Conservation (phyloP, 139 green algal species). For the Tetradesmus lagerheimii region DNA sequence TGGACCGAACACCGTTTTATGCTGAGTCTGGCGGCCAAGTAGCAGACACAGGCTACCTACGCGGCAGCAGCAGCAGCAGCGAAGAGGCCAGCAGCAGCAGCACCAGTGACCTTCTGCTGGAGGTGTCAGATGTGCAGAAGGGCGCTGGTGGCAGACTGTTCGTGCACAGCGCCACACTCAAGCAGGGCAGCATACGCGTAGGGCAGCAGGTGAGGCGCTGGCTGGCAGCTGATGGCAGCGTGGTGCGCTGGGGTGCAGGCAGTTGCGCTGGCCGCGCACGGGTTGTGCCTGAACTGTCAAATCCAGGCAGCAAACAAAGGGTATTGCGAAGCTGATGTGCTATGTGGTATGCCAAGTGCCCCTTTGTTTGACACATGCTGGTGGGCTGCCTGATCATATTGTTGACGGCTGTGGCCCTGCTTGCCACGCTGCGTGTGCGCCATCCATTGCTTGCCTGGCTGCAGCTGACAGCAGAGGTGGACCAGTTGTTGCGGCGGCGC, state of each 20-base stretch:
- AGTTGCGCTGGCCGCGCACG: no score
- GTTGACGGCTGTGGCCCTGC: not conserved
- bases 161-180: conserved; percentile 77
- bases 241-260: no score
- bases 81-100: conserved; percentile 1
- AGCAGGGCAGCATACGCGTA: conserved; percentile 56
- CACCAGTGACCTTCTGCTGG: conserved; percentile 32
- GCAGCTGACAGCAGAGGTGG: conserved; percentile 76
- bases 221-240: not conserved
- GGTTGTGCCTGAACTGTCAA: no score
- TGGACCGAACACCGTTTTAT: conserved; percentile 91
- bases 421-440: not conserved
- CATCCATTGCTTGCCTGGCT: not conserved
- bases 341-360: no score
- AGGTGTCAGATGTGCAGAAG: conserved; percentile 78
- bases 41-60: conserved; percentile 73
- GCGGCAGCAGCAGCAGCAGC: conserved; percentile 29
- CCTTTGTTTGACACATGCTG: no score
- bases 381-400: no score
- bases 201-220: conserved; percentile 58
- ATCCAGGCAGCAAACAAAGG: no score
- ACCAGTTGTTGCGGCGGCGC: conserved; percentile 61
- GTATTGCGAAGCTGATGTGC: not conserved
- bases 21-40: conserved; percentile 90
- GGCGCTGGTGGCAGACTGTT: conserved; percentile 80